phyloP scores from a whole-genome alignment of 1,284 basidiomycete genomes.

The Trichosporon coremiiforme region DNA sequence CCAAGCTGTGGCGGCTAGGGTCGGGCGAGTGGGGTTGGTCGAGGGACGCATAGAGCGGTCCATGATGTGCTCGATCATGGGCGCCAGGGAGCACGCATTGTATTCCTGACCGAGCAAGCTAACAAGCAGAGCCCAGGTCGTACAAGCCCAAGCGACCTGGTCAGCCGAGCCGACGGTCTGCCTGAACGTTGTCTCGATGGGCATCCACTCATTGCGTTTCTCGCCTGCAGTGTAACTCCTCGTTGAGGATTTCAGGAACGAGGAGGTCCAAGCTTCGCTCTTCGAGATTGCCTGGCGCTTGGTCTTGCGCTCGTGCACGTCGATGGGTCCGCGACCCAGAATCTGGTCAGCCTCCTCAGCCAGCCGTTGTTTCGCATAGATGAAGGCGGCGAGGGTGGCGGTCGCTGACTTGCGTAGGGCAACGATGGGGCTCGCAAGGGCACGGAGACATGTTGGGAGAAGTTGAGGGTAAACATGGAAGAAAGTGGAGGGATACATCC shows the following conservation, averaged over 20 bases:
- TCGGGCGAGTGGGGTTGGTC: conserved; percentile 40
- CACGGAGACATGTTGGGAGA: conserved; percentile 41
- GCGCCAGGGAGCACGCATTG: conserved; percentile 37
- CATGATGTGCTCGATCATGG: conserved; percentile 50
- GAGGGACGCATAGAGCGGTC: conserved; percentile 45
- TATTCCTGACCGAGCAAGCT: conserved; percentile 52
- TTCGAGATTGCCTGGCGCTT: conserved; percentile 32
- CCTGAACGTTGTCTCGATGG: conserved; percentile 42
- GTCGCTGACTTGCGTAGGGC: conserved; percentile 41
- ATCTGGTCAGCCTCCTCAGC: conserved; percentile 27
- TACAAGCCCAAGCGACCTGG: conserved; percentile 53
- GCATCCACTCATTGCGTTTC: conserved; percentile 45
- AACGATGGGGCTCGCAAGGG: conserved; percentile 29
- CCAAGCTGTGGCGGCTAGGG: conserved; percentile 51
- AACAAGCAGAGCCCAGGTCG: conserved; percentile 51
- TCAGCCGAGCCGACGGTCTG: conserved; percentile 37
- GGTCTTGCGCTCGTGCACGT: conserved; percentile 35
- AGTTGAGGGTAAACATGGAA: conserved; percentile 42
- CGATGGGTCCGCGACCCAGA: neutral
- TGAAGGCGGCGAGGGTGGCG: conserved; percentile 40
- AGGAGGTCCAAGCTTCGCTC: conserved; percentile 39
- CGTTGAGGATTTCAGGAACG: conserved; percentile 31
- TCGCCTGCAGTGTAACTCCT: conserved; percentile 32
- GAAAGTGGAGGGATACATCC: conserved; percentile 48
- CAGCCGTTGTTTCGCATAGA: conserved; percentile 38